A percentile compares a stretch with the other conserved stretches of the same genome.
Conservation (phyloP, 1,284 basidiomycete species). For the Microbotryum scabiosae region DNA sequence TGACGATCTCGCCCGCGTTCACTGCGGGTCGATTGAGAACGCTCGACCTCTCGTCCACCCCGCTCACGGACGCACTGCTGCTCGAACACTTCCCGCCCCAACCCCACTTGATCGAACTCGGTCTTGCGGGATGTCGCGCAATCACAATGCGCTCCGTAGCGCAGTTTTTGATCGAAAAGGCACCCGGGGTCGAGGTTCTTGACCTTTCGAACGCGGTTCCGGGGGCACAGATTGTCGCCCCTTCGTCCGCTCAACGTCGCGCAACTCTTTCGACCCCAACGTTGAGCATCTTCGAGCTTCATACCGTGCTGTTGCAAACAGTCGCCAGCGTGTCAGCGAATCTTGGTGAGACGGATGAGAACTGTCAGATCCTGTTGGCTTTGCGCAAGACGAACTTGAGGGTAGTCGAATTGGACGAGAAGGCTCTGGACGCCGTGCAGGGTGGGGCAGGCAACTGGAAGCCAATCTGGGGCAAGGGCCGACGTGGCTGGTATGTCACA, state of each 20-base stretch:
- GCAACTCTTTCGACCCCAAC: conserved; percentile 13
- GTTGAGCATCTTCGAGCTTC: conserved; percentile 30
- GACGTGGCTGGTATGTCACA: conserved; percentile 92
- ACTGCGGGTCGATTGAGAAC: conserved; percentile 65
- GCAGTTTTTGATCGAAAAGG: conserved; percentile 60
- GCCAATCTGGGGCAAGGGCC: conserved; percentile 79
- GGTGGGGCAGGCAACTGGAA: conserved; percentile 74
- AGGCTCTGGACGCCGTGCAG: conserved; percentile 61
- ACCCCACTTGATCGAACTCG: conserved; percentile 70
- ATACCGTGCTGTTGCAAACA: conserved; percentile 22
- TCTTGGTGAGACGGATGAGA: too few species aligned
- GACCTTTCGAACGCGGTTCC: conserved; percentile 67
- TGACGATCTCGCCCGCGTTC: conserved; percentile 74
- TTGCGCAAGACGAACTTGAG: conserved; percentile 57
- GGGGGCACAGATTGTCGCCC: conserved; percentile 36
- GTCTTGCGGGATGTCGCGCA: conserved; percentile 71
- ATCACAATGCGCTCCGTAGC: conserved; percentile 62
- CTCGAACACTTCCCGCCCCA: conserved; percentile 54
- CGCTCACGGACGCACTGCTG: conserved; percentile 56
- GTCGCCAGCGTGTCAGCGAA: conserved; percentile 4
- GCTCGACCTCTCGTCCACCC: conserved; percentile 80
- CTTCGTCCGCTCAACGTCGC: conserved; percentile 21
- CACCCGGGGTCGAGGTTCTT: conserved; percentile 73
- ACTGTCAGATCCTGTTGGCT: conserved; percentile 11
- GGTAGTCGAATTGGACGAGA: conserved; percentile 76